Evolutionary conservation across 805 yeast species (phyloP).

Genomic region (Candida nanaspora): DNA sequence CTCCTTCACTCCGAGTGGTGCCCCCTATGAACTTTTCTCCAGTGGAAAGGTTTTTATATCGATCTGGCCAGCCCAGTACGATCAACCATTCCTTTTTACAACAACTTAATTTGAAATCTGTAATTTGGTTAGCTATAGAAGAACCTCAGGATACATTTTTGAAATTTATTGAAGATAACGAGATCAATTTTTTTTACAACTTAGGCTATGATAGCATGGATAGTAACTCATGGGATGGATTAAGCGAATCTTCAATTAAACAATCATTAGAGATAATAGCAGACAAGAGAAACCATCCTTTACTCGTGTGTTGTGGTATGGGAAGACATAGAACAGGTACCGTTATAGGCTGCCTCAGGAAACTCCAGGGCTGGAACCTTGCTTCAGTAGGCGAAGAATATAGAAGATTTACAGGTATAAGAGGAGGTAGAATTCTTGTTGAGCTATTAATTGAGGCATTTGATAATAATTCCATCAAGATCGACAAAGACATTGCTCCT

Average conservation of each 20-base stretch:
- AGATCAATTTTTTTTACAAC: constrained; percentile 76
- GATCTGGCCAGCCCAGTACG: constrained; percentile 94
- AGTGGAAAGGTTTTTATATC: constrained; percentile 77
- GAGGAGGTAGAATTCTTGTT: constrained; percentile 88
- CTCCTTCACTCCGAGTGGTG: constrained; percentile 64
- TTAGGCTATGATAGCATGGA: constrained; percentile 47
- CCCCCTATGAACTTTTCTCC: constrained; percentile 97
- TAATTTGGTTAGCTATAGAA: constrained; percentile 92
- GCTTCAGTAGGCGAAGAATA: constrained; percentile 92
- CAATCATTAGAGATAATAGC: constrained; percentile 73
- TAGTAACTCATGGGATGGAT: constrained; percentile 90
- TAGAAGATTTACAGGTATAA: constrained; percentile 84
- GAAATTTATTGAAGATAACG: constrained; percentile 68
- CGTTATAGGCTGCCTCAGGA: constrained; percentile 85
- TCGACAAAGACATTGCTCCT: constrained; percentile 36
- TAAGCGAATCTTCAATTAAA: constrained; percentile 73
- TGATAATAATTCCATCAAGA: constrained; percentile 38
- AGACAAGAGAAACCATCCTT: constrained; percentile 68
- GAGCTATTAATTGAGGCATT: constrained; percentile 81
- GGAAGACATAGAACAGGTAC: constrained; percentile 98
- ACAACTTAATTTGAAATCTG: constrained; percentile 66
- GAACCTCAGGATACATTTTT: constrained; percentile 88
- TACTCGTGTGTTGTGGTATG: constrained; percentile 95
- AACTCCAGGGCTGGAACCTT: constrained; percentile 95
- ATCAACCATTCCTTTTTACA: constrained; percentile 81